phyloP scores from a whole-genome alignment of 208 protist species.

The Wallacemonas collosoma region DNA sequence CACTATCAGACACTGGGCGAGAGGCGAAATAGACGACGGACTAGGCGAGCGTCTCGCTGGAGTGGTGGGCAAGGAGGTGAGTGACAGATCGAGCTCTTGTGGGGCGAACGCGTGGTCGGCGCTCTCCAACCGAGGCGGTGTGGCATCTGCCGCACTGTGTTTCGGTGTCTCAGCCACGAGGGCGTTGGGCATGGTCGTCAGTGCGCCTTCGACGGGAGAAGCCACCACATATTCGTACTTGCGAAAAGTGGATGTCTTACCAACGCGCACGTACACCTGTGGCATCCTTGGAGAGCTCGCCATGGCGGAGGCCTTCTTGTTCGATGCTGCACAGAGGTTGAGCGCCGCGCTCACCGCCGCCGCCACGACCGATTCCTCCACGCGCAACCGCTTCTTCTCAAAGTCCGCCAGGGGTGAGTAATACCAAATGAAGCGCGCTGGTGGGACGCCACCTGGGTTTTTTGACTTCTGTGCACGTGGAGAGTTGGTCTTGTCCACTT shows the following conservation, averaged over 20 bases:
- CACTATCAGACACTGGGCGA: not conserved
- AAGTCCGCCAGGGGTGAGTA: slow-evolving; percentile 69
- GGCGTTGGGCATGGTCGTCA: not conserved
- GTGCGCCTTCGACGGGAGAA: not conserved
- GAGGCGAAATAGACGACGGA: not conserved
- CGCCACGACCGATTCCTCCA: slow-evolving; percentile 63
- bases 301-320: not conserved
- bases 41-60: not conserved
- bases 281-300: slow-evolving; percentile 18
- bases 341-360: slow-evolving; percentile 24
- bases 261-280: slow-evolving; percentile 50
- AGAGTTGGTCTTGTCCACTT: slow-evolving; percentile 22
- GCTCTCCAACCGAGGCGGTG: not conserved
- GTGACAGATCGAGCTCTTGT: not conserved
- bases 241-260: slow-evolving; percentile 49
- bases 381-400: slow-evolving; percentile 63
- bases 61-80: not conserved
- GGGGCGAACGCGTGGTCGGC: not conserved
- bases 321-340: not conserved
- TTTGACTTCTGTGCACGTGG: not conserved
- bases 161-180: not conserved
- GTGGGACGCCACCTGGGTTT: not conserved
- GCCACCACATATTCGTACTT: slow-evolving; percentile 38
- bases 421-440: slow-evolving; percentile 45
- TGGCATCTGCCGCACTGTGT: not conserved